Percentiles rank a stretch among this genome's conserved stretches.
These are phyloP conservation scores for Maudiozyma serrabonitensis DNA, from an alignment of 805 yeast species.

Conservation along the genomic window DNA sequence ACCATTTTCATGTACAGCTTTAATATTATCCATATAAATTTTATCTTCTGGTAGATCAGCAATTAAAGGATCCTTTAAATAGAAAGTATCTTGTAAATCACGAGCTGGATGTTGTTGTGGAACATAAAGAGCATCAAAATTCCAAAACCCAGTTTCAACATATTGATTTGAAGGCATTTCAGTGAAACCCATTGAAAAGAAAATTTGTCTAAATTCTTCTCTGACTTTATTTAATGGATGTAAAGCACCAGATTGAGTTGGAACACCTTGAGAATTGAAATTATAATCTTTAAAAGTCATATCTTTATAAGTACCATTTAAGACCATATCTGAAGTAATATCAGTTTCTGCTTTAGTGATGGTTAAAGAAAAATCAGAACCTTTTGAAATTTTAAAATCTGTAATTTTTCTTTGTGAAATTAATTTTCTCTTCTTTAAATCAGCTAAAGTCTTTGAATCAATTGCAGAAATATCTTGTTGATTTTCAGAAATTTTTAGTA, in stretches of 20 bases:
- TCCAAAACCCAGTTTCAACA: slow-evolving; percentile 98
- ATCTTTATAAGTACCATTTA: slow-evolving; percentile 70
- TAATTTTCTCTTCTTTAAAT: slow-evolving; percentile 90
- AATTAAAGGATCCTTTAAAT: slow-evolving; percentile 80
- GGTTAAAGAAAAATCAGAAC: slow-evolving; percentile 72
- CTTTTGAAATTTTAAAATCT: slow-evolving; percentile 70
- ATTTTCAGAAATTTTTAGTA: slow-evolving; percentile 38
- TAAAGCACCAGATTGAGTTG: slow-evolving; percentile 81
- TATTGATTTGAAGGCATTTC: slow-evolving; percentile 99
- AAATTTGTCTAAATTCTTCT: slow-evolving; percentile 95
- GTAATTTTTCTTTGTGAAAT: slow-evolving; percentile 59
- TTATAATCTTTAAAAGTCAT: slow-evolving; percentile 89
- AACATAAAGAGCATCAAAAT: slow-evolving; percentile 89
- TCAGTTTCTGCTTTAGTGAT: slow-evolving; percentile 84
- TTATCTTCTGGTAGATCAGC: slow-evolving; percentile 80
- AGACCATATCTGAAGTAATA: slow-evolving; percentile 86
- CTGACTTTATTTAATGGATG: slow-evolving; percentile 96
- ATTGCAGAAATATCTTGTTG: slow-evolving; percentile 3
- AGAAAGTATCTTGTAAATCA: slow-evolving; percentile 97
- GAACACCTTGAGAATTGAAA: slow-evolving; percentile 88
- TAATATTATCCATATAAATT: slow-evolving; percentile 66
- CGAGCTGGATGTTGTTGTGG: slow-evolving; percentile 99
- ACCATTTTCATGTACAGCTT: slow-evolving; percentile 80
- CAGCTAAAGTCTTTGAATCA: slow-evolving; percentile 61
- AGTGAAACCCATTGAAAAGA: slow-evolving; percentile 95